Evolutionary conservation across 345 rosid genomes (phyloP), one percentile per base, ranked within the genome.

Genomic region (Microcos paniculata): DNA sequence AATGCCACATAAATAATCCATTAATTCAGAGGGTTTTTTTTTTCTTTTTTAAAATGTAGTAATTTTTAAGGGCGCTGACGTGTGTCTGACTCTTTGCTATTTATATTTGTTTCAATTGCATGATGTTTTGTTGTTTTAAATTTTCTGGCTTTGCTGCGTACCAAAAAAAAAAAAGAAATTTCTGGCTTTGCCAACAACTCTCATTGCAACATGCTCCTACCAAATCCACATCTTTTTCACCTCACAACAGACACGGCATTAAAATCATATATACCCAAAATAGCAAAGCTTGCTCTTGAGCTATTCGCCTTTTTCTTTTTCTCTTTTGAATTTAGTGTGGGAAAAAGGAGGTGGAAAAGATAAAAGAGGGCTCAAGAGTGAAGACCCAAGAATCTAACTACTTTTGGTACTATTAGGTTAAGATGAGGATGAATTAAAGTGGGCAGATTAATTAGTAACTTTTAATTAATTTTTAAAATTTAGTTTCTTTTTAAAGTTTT

Each of bases 161-260:
- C n/a, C n/a, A n/a, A n/a, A n/a, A n/a, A n/a, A n/a, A n/a, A n/a
- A n/a, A n/a, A n/a, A n/a, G n/a, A n/a, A n/a, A 35, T n/a, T 42
- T n/a, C 28, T 35, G 49, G 28, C 70, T 35, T 23, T 42, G 28
- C 51, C 33, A n/a, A 53, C 58, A n/a, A 53, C 26, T 53, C 3
- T n/a, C 9, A 19, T 42, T 53, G 18, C 51, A 72, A 57, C 30
- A 72, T 38, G 56, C 57, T 13, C 76, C 57, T 28, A 73, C 76
- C 76, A 61, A 73, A 73, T 38, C 58, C n/a, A 53, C 45, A 42
- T 9, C 10, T 6, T 42, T 42, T 1, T 42, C 45, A 42, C 45
- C 45, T 6, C 8, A 42, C 1, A 19, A 19, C 12, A 19, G 8
- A 19, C 26, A 13, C 4, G 6, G 40, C 24, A 2, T n/a, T 53